These are phyloP conservation scores for Agaricus blazei DNA, from an alignment of 768 basidiomycete species.

Conservation along the genomic window DNA sequence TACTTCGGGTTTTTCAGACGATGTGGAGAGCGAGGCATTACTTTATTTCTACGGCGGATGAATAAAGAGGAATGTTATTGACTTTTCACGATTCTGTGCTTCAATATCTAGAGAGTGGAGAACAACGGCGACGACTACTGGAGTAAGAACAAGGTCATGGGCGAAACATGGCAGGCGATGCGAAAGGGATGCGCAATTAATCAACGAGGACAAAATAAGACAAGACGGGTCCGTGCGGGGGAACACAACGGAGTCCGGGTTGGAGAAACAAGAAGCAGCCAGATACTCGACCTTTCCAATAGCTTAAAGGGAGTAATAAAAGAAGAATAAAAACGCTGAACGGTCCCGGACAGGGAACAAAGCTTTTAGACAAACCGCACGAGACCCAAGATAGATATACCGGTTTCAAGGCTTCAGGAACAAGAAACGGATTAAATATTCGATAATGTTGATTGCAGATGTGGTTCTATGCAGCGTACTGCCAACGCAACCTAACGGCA, in stretches of 20 bases:
- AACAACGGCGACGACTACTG: not conserved
- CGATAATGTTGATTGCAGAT: not conserved
- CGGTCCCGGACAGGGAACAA: no score
- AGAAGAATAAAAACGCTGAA: no score
- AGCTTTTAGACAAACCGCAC: not conserved
- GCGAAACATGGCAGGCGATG: not conserved
- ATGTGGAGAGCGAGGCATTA: not conserved
- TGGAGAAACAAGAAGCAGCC: not conserved
- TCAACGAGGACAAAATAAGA: not conserved
- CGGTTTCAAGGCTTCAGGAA: not conserved
- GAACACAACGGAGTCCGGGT: constrained; percentile 9
- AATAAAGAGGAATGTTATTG: not conserved
- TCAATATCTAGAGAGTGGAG: not conserved
- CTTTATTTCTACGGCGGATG: constrained; percentile 5
- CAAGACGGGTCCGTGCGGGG: constrained; percentile 11
- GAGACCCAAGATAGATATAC: not conserved
- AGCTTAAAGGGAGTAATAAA: no score
- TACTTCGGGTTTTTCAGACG: not conserved
- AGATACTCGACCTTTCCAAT: no score
- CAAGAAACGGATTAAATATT: constrained; percentile 1
- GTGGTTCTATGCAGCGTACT: not conserved
- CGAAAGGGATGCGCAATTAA: not conserved
- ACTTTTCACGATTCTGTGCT: not conserved
- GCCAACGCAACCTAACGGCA: constrained; percentile 14
- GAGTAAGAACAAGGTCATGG: not conserved